These are phyloP conservation scores for Fusarium acutatum DNA, from an alignment of 2,329 filamentous ascomycete species.

Conservation along the genomic window DNA sequence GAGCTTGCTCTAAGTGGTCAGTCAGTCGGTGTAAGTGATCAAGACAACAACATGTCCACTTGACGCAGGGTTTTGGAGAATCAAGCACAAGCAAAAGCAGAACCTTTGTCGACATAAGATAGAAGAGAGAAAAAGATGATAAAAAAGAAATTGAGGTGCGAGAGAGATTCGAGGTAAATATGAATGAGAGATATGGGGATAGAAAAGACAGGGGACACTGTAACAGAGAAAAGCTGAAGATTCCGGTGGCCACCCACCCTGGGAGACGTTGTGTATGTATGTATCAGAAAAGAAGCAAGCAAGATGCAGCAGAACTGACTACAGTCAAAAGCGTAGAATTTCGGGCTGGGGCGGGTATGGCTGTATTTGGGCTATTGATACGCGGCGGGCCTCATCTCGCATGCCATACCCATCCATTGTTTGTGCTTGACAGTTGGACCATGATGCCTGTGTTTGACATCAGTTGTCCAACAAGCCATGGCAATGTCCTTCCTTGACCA, in stretches of 20 bases:
- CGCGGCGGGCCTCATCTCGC: constrained; percentile 40
- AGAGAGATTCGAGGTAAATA: constrained; percentile 24
- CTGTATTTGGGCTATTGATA: constrained; percentile 33
- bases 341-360: constrained; percentile 38
- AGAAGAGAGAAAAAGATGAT: neutral
- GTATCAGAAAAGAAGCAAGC: constrained; percentile 33
- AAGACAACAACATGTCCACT: neutral
- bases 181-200: constrained; percentile 14
- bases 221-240: constrained; percentile 35
- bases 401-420: constrained; percentile 24
- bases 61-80: neutral
- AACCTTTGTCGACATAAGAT: neutral
- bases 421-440: constrained; percentile 12
- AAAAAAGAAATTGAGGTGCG: constrained; percentile 7
- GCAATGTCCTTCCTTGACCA: constrained; percentile 19
- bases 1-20: constrained; percentile 9
- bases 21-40: constrained; percentile 4
- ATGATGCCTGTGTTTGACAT: constrained; percentile 28
- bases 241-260: constrained; percentile 30
- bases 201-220: constrained; percentile 19
- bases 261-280: constrained; percentile 37
- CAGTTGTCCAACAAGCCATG: constrained; percentile 21
- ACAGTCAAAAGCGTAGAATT: constrained; percentile 26
- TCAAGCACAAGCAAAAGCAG: neutral
- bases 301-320: constrained; percentile 32